Percentiles rank a stretch among this genome's conserved stretches.
Evolutionary conservation across 179 eudicot genomes (phyloP).

Genomic region (Vitellaria paradoxa): DNA sequence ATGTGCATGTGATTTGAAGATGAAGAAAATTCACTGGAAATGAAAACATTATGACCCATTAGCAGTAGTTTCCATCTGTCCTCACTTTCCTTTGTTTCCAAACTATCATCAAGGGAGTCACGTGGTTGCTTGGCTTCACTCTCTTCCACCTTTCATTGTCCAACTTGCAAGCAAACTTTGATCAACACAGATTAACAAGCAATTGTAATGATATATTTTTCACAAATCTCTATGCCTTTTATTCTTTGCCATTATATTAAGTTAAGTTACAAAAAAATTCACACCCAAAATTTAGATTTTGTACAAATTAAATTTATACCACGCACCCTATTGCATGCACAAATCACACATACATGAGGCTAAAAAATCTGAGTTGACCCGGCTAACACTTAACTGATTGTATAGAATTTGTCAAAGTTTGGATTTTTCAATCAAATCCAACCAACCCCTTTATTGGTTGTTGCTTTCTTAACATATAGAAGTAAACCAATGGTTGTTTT

Average conservation of each 20-base stretch:
- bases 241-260: neutral
- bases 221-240: neutral
- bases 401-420: neutral
- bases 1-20: conserved; percentile 4
- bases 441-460: neutral
- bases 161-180: neutral
- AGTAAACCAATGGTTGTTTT: neutral
- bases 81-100: conserved; percentile 7
- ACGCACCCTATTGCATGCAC: too few species aligned
- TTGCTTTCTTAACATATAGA: neutral
- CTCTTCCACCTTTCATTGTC: neutral
- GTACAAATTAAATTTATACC: too few species aligned
- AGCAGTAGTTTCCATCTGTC: conserved; percentile 2
- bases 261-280: too few species aligned
- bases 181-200: neutral
- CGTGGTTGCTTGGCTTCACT: conserved; percentile 11
- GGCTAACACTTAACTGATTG: neutral
- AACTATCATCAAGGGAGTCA: conserved; percentile 1
- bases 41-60: neutral
- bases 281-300: too few species aligned
- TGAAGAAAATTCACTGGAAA: conserved; percentile 2
- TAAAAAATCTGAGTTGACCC: too few species aligned
- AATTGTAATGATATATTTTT: neutral
- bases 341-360: too few species aligned
- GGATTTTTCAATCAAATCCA: neutral